These are phyloP conservation scores for Pyrenochaeta sp. DNA, from an alignment of 2,329 filamentous ascomycete species.

Conservation along the genomic window DNA sequence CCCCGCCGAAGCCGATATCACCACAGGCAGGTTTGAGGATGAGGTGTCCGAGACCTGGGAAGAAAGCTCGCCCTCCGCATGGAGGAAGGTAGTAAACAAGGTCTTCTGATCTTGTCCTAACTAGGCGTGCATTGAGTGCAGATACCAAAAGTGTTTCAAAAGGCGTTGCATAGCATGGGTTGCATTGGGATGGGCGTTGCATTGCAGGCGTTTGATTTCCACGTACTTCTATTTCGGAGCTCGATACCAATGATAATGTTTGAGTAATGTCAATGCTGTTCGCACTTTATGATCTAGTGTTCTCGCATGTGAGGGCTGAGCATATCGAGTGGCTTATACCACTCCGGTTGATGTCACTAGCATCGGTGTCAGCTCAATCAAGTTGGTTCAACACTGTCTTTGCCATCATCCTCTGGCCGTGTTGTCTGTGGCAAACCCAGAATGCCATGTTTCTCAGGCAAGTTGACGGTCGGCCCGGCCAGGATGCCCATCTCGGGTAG, in stretches of 20 bases:
- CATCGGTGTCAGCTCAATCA: neutral
- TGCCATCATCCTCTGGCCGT: neutral
- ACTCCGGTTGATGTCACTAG: neutral
- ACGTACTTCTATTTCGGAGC: constrained; percentile 9
- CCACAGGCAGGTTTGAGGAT: constrained; percentile 48
- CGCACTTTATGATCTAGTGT: too few species aligned
- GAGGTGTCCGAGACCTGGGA: constrained; percentile 42
- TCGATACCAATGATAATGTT: constrained; percentile 25
- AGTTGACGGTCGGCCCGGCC: neutral
- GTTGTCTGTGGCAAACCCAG: neutral
- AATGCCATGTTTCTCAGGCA: neutral
- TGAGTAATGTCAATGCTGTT: neutral
- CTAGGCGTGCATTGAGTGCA: constrained; percentile 1
- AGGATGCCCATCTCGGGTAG: neutral
- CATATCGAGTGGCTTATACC: neutral
- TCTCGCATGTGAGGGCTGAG: neutral
- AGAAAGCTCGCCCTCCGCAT: constrained; percentile 37
- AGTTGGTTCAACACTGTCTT: neutral
- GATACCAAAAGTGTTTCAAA: constrained; percentile 18
- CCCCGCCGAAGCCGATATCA: constrained; percentile 52
- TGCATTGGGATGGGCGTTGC: constrained; percentile 24
- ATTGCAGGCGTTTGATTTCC: constrained; percentile 26
- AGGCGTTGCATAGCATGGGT: constrained; percentile 25
- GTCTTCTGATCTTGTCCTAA: constrained; percentile 22
- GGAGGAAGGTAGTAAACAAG: constrained; percentile 41